Evolutionary conservation across 1,284 basidiomycete genomes (phyloP), one percentile per base, ranked within the genome.

Genomic region (Cerrena zonata): DNA sequence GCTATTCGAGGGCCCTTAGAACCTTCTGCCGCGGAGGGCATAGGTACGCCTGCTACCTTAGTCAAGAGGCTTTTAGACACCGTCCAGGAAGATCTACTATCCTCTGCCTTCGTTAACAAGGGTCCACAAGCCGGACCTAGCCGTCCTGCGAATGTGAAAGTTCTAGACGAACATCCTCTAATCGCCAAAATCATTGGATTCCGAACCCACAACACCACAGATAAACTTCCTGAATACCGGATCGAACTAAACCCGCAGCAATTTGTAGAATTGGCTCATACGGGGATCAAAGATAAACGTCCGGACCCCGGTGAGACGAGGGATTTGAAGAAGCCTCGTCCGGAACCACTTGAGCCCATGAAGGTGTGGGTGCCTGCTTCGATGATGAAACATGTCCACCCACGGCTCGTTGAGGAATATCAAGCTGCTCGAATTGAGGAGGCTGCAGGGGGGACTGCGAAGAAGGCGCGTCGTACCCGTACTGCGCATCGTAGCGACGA

Each of bases 311-410:
- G 47, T 23, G 54, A 48, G 48, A 54, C 47, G 22, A 43, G 45
- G 34, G 48, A 50, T 13, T 30, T 48, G 30, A 61, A 55, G 51
- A 67, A 64, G 48, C 50, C 55, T 21, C 61, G 64, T 15, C 59
- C 62, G 1, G 60, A 65, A 37, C 69, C 71, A 2, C 53, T 64
- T 21, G 67, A 61, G 42, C 48, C 54, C 49, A 53, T 73, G 59
- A 56, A 65, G 23, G 47, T 78, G 49, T 73, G 72, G 71, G 51
- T 75, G 43, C 69, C 74, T 3, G 73, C 66, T 0, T 68, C 66
- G 30, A 71, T 80, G 55, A 60, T 79, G 45, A 64, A 67, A 36
- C 71, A 74, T 56, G 77, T 76, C 19, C 69, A 73, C 53, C 73
- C 74, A 1, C 64, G 63, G n/a, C 57, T 75, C 15, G 67, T 71